Conservation (phyloP, 495 filamentous ascomycete genomes). For the Daldinia decipiens region DNA sequence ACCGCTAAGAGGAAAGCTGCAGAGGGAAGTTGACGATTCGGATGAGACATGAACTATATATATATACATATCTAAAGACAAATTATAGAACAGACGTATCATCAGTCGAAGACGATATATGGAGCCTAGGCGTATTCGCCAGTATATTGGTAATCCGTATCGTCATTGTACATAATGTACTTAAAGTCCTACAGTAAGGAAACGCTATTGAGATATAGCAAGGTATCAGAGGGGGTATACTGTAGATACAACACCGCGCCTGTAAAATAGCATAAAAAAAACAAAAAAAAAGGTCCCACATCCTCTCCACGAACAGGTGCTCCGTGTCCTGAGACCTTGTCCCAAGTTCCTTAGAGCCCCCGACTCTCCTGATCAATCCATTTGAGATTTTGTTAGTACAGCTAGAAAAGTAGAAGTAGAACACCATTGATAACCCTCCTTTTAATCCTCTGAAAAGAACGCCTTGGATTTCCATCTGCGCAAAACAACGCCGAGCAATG, state of each 20-base stretch:
- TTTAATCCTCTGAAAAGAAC: constrained; percentile 12
- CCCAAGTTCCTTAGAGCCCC: background rate
- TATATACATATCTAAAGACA: background rate
- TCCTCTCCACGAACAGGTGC: constrained; percentile 9
- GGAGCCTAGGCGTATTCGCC: background rate
- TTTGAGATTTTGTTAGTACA: constrained; percentile 32
- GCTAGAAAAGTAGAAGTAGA: constrained; percentile 17
- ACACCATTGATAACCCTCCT: constrained; percentile 7
- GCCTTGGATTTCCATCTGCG: background rate
- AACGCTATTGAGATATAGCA: constrained; percentile 28
- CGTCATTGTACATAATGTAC: constrained; percentile 40
- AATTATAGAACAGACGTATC: background rate
- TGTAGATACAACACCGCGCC: constrained; percentile 39
- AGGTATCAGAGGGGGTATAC: constrained; percentile 42
- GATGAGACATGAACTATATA: background rate
- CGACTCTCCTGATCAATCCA: constrained; percentile 15
- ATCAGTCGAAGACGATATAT: background rate
- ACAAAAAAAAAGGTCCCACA: constrained; percentile 16
- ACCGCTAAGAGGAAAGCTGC: constrained; percentile 46
- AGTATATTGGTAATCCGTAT: constrained; percentile 17
- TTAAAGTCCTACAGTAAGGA: constrained; percentile 26
- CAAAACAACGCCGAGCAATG: constrained; percentile 34
- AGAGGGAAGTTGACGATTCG: constrained; percentile 2
- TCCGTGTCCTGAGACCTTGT: constrained; percentile 6
- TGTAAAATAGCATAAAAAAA: constrained; percentile 27